Conservation (phyloP, 2,329 filamentous ascomycete genomes). For the Lizonia empirigonia region DNA sequence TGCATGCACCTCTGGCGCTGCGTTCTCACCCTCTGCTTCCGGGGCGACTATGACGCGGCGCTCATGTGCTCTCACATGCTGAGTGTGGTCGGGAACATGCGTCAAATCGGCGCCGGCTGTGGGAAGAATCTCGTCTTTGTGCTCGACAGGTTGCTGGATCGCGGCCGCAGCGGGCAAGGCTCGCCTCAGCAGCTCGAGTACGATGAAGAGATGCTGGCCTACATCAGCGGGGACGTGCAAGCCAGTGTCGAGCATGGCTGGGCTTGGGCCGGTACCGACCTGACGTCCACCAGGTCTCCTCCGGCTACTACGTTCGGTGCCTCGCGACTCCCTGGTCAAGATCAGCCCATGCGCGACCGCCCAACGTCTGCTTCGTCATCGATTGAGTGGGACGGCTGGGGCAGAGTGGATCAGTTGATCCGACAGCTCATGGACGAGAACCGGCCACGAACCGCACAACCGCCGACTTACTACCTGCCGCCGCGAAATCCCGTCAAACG, state of each 20-base stretch:
- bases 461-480: slow-evolving; percentile 42
- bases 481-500: slow-evolving; percentile 48
- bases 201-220: slow-evolving; percentile 88
- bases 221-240: slow-evolving; percentile 85
- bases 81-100: slow-evolving; percentile 70
- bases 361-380: slow-evolving; percentile 58
- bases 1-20: slow-evolving; percentile 88
- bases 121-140: slow-evolving; percentile 86
- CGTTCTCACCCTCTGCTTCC: slow-evolving; percentile 77
- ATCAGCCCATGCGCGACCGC: slow-evolving; percentile 49
- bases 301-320: background rate
- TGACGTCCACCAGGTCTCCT: background rate
- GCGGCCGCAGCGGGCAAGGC: slow-evolving; percentile 53
- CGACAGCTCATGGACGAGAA: slow-evolving; percentile 60
- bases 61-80: slow-evolving; percentile 74
- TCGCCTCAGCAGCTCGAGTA: slow-evolving; percentile 55
- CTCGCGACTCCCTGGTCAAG: slow-evolving; percentile 15
- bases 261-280: slow-evolving; percentile 70
- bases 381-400: slow-evolving; percentile 81
- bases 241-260: slow-evolving; percentile 77
- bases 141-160: slow-evolving; percentile 67
- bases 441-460: slow-evolving; percentile 38
- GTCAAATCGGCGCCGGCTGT: slow-evolving; percentile 76
- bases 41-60: slow-evolving; percentile 74
- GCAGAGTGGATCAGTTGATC: slow-evolving; percentile 69